Evolutionary conservation across 805 yeast genomes (phyloP), one percentile per base, ranked within the genome.

Genomic region (Candida ortonii): DNA sequence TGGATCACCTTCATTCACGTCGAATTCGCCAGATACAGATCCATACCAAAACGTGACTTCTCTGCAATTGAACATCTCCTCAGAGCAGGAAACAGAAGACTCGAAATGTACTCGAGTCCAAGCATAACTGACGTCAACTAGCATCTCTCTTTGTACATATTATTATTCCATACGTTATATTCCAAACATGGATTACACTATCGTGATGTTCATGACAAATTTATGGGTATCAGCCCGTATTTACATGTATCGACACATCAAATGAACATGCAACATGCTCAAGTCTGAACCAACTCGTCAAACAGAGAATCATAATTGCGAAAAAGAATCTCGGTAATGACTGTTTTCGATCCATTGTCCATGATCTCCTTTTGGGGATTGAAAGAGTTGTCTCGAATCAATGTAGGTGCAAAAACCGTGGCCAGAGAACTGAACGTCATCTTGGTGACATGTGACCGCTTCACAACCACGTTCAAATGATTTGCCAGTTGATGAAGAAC

Each of bases 381-480:
- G 39, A 70, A 64, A 6, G 51, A 39, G 22, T 50, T 42, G 50
- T 87, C 95, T 30, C 95, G 71, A 0, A 88, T 81, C 27, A 93
- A 62, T 6, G 96, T 87, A 3, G 98, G 97, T 1, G 96, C 95
- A 68, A 93, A 93, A 6, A 90, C 96, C 27, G 93, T 86, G 0
- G 96, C 80, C 34, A 93, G 62, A 51, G 93, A 88, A 58, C 79
- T 79, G 48, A 73, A 67, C 25, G 74, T 84, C 98, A 93, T 93
- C 57, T 89, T 71, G 55, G 89, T 93, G 27, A 61, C 53, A 9
- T 58, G 59, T 28, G 76, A 67, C 53, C 70, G 67, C 17, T 64
- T 57, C 24, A 77, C 74, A 20, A 93, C 80, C 36, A 65, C 60
- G 28, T 68, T 61, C 45, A 93, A 65, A 65, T 93, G 98, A 28